These are phyloP conservation scores for Mortierella sp. DNA, from an alignment of 371 early-diverging fungal genomes.

Conservation along the genomic window DNA sequence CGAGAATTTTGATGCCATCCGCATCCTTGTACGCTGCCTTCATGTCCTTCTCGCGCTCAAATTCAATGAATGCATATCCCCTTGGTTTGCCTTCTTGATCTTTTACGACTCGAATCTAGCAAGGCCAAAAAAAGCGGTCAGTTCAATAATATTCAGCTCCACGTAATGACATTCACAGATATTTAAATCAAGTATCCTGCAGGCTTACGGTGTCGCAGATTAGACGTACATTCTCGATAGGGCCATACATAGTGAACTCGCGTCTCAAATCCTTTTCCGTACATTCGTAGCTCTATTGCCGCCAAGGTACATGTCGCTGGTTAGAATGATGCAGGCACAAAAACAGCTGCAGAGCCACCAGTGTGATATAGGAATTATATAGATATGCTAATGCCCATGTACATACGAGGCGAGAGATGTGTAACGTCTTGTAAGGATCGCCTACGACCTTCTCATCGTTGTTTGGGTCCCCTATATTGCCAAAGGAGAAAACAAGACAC, in stretches of 20 bases:
- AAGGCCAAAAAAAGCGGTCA: background rate
- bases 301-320: background rate
- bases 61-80: conserved; percentile 97
- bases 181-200: too few species aligned
- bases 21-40: conserved; percentile 91
- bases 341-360: too few species aligned
- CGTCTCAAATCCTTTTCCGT: conserved; percentile 83
- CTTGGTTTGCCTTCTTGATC: conserved; percentile 76
- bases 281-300: conserved; percentile 73
- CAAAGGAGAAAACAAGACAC: background rate
- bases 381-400: background rate
- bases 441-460: conserved; percentile 76
- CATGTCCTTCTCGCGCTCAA: conserved; percentile 92
- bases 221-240: conserved; percentile 79
- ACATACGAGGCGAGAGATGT: conserved; percentile 84
- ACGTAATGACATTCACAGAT: too few species aligned
- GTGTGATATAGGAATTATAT: too few species aligned
- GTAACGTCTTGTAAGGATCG: conserved; percentile 94
- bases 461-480: conserved; percentile 82
- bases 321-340: background rate
- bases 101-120: conserved; percentile 80
- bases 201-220: too few species aligned
- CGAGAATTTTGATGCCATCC: conserved; percentile 89
- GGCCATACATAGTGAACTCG: conserved; percentile 90
- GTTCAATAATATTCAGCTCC: too few species aligned